Evolutionary conservation across 176 grass and related monocot genomes (phyloP), one percentile per base, ranked within the genome.

Genomic region (Eragrostis nindensis): DNA sequence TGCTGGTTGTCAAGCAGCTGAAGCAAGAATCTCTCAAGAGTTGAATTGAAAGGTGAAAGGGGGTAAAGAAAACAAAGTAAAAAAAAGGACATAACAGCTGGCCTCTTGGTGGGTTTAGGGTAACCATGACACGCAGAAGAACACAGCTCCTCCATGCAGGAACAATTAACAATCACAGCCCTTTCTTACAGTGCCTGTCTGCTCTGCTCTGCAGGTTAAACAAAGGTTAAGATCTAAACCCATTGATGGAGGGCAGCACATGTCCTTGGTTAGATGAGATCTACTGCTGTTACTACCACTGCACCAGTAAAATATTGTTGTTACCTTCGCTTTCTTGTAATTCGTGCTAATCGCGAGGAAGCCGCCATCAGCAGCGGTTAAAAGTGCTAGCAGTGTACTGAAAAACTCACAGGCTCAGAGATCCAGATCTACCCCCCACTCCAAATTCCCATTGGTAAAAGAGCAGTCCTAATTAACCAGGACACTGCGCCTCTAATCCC

Each of bases 361-460:
- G 74, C 62, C 68, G 84, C 68, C 83, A 86, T 86, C 73, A 74
- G 76, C 76, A 30, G 72, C 56, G 53, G 83, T 78, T 78, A 78
- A 86, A 77, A 32, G 66, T 2, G 30, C 76, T 77, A 18, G 0
- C 73, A 11, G 32, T 5, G 83, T 68, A 53, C 78, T 67, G 83
- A 61, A 82, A 89, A 59, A 2, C 70, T 89, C 22, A 41, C 78
- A 60, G 89, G 89, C 75, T 79, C 62, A 71, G 80, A 76, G 84
- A 87, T 90, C 89, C 75, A 90, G 89, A 90, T 90, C 84, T 87
- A 90, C 84, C 79, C 54, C 70, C 75, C 29, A 9, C 45, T 75
- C 46, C 80, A 82, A 89, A 89, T 89, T 89, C 87, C 83, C 87
- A 82, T 89, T 82, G 87, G 87, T 82, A 89, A 89, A 89, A 77